Base-by-base conservation (phyloP, 192 early-diverging fungal species). In the Chytriomyces sp. region DNA sequence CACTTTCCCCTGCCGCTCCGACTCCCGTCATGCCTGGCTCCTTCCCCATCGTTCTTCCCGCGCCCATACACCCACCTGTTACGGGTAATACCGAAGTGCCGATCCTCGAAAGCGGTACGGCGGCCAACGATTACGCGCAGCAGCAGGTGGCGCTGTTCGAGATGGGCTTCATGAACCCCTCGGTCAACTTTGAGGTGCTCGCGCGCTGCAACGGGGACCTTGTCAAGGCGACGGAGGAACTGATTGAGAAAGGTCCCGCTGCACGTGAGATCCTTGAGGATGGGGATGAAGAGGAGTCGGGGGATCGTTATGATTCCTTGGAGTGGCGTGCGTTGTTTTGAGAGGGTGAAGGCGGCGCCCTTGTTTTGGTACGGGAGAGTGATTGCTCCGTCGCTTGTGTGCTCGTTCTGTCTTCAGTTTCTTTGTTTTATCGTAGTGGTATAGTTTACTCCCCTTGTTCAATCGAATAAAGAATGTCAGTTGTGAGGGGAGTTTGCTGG, bases 101-200 rank as follows among this genome's bases (percentile, higher is more conserved):
- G 2, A 17, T 38, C 32, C 14, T 58, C 17, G 44, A 49, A 22
- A 19, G 14, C 1, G 26, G 31, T 22, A 37, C 25, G 26, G 53
- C 28, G 5, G 4, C 34, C 26, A 58, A 56, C 7, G 72, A 66
- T 17, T 64, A 64, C 28, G 55, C 44, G 39, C 28, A 49, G 14
- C 61, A 66, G 41, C 72, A 73, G 52, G 61, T 66, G 2, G n/a
- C 44, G 12, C 39, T 76, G 52, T 61, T 59, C 56, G 70, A 71
- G 32, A 76, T 76, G 75, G 75, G 75, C 4, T 76, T 76, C 31
- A 17, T 26, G 22, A 32, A 72, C 38, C 3, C 17, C 25, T 36
- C 7, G 4, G 10, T 63, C 68, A 76, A 76, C 44, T 7, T 59
- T 10, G 30, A 25, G 22, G 31, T 76, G 66, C 38, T 76, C 5